Conservation (phyloP, 257 asterid genomes). For the Primulina tabacum region DNA sequence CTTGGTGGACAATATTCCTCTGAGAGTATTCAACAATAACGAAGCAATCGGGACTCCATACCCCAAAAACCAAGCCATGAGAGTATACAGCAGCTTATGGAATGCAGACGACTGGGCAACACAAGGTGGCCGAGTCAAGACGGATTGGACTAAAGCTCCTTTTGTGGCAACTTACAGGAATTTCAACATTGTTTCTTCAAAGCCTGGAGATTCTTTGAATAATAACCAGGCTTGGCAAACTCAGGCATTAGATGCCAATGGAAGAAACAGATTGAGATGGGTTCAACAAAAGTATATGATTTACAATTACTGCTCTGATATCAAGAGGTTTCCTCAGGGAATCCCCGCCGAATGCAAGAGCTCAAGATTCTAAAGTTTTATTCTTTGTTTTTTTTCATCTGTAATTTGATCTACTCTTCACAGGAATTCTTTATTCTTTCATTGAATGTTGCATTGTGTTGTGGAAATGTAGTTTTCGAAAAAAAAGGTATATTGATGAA, state of each 20-base stretch:
- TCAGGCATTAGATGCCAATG: slow-evolving; percentile 31
- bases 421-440: slow-evolving; percentile 8
- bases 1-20: slow-evolving; percentile 44
- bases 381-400: background rate
- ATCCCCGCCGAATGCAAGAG: slow-evolving; percentile 40
- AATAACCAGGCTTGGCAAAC: slow-evolving; percentile 28
- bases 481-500: too few relatives aligned
- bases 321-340: slow-evolving; percentile 36
- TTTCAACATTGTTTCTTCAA: slow-evolving; percentile 28
- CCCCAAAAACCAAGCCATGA: slow-evolving; percentile 36
- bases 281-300: slow-evolving; percentile 32
- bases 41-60: slow-evolving; percentile 36
- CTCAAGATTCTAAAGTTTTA: slow-evolving; percentile 31
- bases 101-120: slow-evolving; percentile 43
- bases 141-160: slow-evolving; percentile 42
- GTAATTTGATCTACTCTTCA: background rate
- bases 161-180: slow-evolving; percentile 41
- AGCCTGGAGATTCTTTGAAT: slow-evolving; percentile 16
- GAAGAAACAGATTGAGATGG: slow-evolving; percentile 45
- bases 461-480: background rate
- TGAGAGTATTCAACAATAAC: slow-evolving; percentile 45
- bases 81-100: slow-evolving; percentile 29
- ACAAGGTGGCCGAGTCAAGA: slow-evolving; percentile 41
- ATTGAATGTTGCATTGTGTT: background rate
- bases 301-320: slow-evolving; percentile 42